Percentiles rank a stretch among this genome's conserved stretches.
phyloP scores from a whole-genome alignment of 768 basidiomycete genomes.

The Hygrophoropsis aurantiaca region DNA sequence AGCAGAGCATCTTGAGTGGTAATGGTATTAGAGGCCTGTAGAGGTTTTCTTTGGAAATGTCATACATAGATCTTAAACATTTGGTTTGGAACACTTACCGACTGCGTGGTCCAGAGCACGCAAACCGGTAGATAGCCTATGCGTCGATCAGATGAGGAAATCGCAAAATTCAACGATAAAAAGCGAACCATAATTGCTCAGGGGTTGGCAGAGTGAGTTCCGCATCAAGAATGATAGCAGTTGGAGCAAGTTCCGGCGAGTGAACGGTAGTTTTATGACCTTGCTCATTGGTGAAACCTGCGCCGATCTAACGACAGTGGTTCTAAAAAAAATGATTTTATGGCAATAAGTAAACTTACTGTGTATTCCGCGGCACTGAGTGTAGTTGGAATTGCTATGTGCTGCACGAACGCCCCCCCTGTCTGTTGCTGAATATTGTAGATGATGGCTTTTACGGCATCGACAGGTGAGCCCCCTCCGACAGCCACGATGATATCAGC shows the following conservation, averaged over 20 bases:
- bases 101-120: slow-evolving; percentile 80
- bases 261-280: slow-evolving; percentile 59
- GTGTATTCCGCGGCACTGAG: slow-evolving; percentile 78
- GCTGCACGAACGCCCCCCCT: slow-evolving; percentile 51
- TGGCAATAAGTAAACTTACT: slow-evolving; percentile 33
- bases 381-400: slow-evolving; percentile 83
- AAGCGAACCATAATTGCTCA: slow-evolving; percentile 64
- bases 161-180: slow-evolving; percentile 8
- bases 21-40: slow-evolving; percentile 56
- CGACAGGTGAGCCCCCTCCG: slow-evolving; percentile 81
- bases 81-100: slow-evolving; percentile 38
- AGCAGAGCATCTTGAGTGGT: slow-evolving; percentile 64
- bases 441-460: slow-evolving; percentile 73
- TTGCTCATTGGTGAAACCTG: slow-evolving; percentile 69
- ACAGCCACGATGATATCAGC: slow-evolving; percentile 73
- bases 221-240: slow-evolving; percentile 76
- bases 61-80: neutral
- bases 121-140: slow-evolving; percentile 76
- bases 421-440: slow-evolving; percentile 59
- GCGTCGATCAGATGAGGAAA: slow-evolving; percentile 7
- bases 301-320: slow-evolving; percentile 47
- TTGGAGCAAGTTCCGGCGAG: slow-evolving; percentile 60
- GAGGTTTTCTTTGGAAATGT: slow-evolving; percentile 48
- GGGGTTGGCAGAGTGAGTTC: slow-evolving; percentile 74
- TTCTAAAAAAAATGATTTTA: neutral